phyloP scores from a whole-genome alignment of 2,329 filamentous ascomycete species.

The Diaporthe amygdali region DNA sequence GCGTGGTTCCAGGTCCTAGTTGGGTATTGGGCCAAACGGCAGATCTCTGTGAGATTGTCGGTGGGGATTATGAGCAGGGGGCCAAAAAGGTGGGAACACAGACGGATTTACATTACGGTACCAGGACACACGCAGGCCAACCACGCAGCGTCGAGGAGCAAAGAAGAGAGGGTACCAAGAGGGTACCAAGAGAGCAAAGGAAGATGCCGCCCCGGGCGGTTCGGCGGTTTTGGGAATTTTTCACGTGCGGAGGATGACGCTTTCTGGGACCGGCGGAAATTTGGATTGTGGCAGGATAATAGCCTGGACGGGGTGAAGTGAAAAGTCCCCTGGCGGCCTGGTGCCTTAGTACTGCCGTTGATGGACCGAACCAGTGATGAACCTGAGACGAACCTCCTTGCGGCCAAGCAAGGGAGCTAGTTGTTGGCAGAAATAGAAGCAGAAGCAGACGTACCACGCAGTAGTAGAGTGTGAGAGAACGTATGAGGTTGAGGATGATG shows the following conservation, averaged over 20 bases:
- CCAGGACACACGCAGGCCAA: neutral
- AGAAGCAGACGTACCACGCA: neutral
- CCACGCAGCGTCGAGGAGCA: neutral
- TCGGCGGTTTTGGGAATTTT: neutral
- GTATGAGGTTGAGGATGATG: neutral
- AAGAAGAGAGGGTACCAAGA: too few species aligned
- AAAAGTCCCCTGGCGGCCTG: neutral
- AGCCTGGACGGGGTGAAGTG: slow-evolving; percentile 6
- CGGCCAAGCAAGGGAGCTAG: neutral
- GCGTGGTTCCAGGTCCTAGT: slow-evolving; percentile 6
- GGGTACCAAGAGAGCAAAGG: neutral
- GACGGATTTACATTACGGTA: slow-evolving; percentile 9
- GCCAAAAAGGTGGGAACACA: neutral
- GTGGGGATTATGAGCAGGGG: slow-evolving; percentile 15
- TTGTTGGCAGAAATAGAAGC: neutral
- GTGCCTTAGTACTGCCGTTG: neutral
- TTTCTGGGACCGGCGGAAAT: slow-evolving; percentile 6
- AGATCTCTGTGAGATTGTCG: slow-evolving; percentile 21
- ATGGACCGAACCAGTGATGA: slow-evolving; percentile 6
- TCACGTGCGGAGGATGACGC: neutral
- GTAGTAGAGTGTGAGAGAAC: neutral
- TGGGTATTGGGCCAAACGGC: neutral
- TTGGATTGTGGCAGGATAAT: slow-evolving; percentile 9
- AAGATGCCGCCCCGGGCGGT: neutral
- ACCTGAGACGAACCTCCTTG: slow-evolving; percentile 14